These are phyloP conservation scores for Encephalitozoon intestinalis DNA, from an alignment of 371 early-diverging fungal genomes.

Conservation along the genomic window DNA sequence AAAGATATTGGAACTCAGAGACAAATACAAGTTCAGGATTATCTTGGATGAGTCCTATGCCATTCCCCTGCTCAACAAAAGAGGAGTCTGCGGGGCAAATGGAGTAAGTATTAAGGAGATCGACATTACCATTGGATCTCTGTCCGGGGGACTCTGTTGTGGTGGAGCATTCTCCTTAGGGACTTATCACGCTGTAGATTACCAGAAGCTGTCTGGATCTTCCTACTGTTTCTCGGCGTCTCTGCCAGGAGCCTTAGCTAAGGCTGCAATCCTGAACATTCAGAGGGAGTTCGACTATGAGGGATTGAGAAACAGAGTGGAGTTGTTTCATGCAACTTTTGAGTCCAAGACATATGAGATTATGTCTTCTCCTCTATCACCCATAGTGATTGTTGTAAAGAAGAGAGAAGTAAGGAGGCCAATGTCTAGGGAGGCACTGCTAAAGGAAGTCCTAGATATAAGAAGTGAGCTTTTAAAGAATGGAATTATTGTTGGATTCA, in stretches of 20 bases:
- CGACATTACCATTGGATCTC: conserved; percentile 82
- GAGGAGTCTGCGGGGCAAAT: conserved; percentile 11
- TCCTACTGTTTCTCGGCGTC: conserved; percentile 95
- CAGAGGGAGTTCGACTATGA: conserved; percentile 44
- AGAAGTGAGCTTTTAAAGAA: background rate
- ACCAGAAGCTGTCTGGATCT: conserved; percentile 79
- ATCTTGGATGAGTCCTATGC: conserved; percentile 88
- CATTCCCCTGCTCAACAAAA: conserved; percentile 73
- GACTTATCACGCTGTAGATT: conserved; percentile 74
- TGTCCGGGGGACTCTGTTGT: conserved; percentile 72
- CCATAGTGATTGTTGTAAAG: conserved; percentile 33
- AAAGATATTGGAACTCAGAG: conserved; percentile 74
- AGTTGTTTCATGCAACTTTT: conserved; percentile 15
- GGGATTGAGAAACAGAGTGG: background rate
- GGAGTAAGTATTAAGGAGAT: conserved; percentile 65
- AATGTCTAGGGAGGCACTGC: background rate
- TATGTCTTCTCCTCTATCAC: conserved; percentile 28
- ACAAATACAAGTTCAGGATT: conserved; percentile 85
- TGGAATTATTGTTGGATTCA: conserved; percentile 15
- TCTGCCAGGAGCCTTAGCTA: conserved; percentile 84
- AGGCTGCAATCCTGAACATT: conserved; percentile 75
- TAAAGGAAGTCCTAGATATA: background rate
- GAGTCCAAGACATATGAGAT: conserved; percentile 7
- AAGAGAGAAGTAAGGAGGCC: background rate
- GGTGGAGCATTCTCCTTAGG: conserved; percentile 92